These are phyloP conservation scores for Polygonum aviculare DNA, from an alignment of 148 eudicot genomes.

Conservation along the genomic window DNA sequence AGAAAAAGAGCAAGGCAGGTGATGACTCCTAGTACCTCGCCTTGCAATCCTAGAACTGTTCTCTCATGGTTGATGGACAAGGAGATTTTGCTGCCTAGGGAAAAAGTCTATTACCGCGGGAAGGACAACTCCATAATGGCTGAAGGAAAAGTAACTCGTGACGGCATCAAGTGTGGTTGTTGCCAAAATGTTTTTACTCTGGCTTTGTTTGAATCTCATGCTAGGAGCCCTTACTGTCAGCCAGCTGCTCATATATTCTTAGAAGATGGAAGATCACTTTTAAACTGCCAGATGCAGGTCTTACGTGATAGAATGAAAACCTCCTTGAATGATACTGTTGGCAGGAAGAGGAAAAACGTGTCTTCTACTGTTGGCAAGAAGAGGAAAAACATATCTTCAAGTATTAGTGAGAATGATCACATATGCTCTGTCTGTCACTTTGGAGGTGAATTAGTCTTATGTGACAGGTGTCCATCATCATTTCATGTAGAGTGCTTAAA, in stretches of 20 bases:
- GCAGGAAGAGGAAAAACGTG: conserved; percentile 18
- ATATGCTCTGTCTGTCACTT: conserved; percentile 93
- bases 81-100: conserved; percentile 47
- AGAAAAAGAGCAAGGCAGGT: conserved; percentile 48
- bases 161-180: conserved; percentile 91
- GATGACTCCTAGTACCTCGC: conserved; percentile 25
- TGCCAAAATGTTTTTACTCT: conserved; percentile 83
- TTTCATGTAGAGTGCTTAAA: conserved; percentile 85
- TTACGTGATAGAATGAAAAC: conserved; percentile 15
- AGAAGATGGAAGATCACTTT: conserved; percentile 64
- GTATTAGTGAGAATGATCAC: conserved; percentile 61
- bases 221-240: conserved; percentile 70
- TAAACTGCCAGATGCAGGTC: conserved; percentile 62
- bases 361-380: conserved; percentile 12
- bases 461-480: conserved; percentile 87
- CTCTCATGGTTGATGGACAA: conserved; percentile 88
- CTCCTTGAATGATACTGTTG: conserved; percentile 16
- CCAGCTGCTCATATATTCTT: conserved; percentile 68
- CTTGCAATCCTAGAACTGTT: conserved; percentile 49
- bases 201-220: conserved; percentile 81
- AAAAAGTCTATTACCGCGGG: conserved; percentile 77
- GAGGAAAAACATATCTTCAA: conserved; percentile 16
- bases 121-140: conserved; percentile 40
- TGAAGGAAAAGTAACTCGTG: conserved; percentile 85
- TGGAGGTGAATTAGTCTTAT: conserved; percentile 68